phyloP scores from a whole-genome alignment of 1,139 yeast genomes.

The Pichia sp. region DNA sequence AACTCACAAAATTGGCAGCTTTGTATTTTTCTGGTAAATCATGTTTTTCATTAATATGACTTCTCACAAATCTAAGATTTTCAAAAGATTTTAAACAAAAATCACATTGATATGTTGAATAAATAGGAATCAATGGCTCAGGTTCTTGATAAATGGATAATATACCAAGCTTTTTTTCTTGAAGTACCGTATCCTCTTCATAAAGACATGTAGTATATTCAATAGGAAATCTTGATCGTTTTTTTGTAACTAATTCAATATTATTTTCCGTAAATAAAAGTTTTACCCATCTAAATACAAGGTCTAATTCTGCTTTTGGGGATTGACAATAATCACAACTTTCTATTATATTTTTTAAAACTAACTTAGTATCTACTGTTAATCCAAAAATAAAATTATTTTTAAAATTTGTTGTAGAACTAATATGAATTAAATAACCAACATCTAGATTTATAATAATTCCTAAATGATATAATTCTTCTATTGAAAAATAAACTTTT shows the following conservation, averaged over 20 bases:
- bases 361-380: conserved; percentile 2
- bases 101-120: conserved; percentile 11
- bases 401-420: conserved; percentile 1
- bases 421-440: conserved; percentile 12
- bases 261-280: conserved; percentile 5
- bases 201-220: not conserved
- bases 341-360: conserved; percentile 1
- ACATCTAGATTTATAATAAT: conserved; percentile 14
- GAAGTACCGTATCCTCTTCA: not conserved
- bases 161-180: not conserved
- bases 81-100: conserved; percentile 7
- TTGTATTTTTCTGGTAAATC: not conserved
- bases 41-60: conserved; percentile 8
- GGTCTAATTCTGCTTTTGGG: not conserved
- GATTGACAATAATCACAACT: conserved; percentile 3
- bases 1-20: conserved; percentile 3
- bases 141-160: conserved; percentile 8
- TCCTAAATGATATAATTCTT: conserved; percentile 6
- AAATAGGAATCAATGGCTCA: conserved; percentile 9
- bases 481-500: conserved; percentile 6
- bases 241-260: not conserved
- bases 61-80: not conserved
- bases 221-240: conserved; percentile 1
- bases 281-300: conserved; percentile 4
- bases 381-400: conserved; percentile 6